Percentiles rank a stretch among this genome's conserved stretches.
Evolutionary conservation across 768 basidiomycete genomes (phyloP).

Genomic region (Lactarius sp.): DNA sequence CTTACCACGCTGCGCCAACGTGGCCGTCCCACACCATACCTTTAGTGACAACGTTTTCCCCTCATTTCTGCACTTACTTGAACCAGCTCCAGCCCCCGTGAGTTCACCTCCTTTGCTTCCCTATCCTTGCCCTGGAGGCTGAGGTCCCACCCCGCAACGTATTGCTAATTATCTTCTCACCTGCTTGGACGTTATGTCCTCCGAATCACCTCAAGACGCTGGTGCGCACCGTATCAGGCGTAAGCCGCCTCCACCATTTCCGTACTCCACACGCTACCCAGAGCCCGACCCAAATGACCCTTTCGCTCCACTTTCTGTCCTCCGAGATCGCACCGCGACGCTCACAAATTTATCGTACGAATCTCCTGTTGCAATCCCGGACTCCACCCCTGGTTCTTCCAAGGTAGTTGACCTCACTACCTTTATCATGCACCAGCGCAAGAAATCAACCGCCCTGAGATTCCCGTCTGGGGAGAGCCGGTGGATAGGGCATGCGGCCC

Average conservation of each 20-base stretch:
- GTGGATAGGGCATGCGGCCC: slow-evolving; percentile 13
- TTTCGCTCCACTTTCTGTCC: slow-evolving; percentile 61
- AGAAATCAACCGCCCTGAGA: not conserved
- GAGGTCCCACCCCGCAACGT: not conserved
- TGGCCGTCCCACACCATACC: slow-evolving; percentile 16
- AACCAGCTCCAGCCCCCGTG: slow-evolving; percentile 3
- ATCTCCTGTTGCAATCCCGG: slow-evolving; percentile 8
- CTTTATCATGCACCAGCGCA: slow-evolving; percentile 12
- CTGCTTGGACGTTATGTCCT: slow-evolving; percentile 4
- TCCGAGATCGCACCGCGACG: slow-evolving; percentile 45
- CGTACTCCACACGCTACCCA: slow-evolving; percentile 53
- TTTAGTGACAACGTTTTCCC: slow-evolving; percentile 16
- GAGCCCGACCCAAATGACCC: slow-evolving; percentile 64
- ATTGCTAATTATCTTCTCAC: slow-evolving; percentile 1
- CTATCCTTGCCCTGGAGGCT: not conserved
- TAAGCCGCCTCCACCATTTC: slow-evolving; percentile 53
- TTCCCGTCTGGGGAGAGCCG: slow-evolving; percentile 11
- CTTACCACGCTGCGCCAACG: slow-evolving; percentile 17
- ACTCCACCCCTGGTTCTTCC: slow-evolving; percentile 1
- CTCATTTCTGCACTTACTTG: slow-evolving; percentile 20
- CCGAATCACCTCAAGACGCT: slow-evolving; percentile 5
- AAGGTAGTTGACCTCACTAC: slow-evolving; percentile 18
- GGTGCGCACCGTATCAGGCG: slow-evolving; percentile 37
- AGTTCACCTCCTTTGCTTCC: not conserved
- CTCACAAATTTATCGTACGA: slow-evolving; percentile 12